Evolutionary conservation across 2,329 filamentous ascomycete genomes (phyloP).

Genomic region (Apiospora phragmitis): DNA sequence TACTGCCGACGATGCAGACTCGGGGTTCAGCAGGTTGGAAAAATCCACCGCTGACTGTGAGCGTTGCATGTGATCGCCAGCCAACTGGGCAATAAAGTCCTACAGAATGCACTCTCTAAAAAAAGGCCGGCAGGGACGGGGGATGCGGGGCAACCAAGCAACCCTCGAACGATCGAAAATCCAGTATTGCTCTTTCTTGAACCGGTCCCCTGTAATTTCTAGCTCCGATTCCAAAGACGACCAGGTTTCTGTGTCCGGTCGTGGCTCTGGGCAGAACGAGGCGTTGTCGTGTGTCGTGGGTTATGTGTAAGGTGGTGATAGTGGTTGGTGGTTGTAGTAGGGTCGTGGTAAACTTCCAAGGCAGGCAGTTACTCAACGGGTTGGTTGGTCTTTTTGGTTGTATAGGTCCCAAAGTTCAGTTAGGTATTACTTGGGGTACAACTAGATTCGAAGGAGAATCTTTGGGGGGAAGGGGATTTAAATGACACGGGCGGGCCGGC

Average conservation of each 20-base stretch:
- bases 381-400: conserved; percentile 7
- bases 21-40: conserved; percentile 72
- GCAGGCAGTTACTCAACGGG: background rate
- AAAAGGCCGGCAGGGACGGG: conserved; percentile 10
- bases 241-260: background rate
- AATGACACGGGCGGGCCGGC: conserved; percentile 33
- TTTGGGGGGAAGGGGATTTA: conserved; percentile 34
- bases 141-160: background rate
- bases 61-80: conserved; percentile 71
- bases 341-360: background rate
- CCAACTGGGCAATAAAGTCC: conserved; percentile 30
- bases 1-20: conserved; percentile 37
- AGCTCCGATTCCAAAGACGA: conserved; percentile 2
- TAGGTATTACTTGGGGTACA: conserved; percentile 24
- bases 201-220: background rate
- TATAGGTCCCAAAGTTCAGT: background rate
- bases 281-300: background rate
- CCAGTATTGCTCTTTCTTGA: background rate
- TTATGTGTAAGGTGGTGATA: background rate
- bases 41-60: conserved; percentile 74
- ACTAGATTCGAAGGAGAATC: conserved; percentile 31
- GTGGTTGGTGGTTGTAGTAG: background rate
- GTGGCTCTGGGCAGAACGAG: background rate
- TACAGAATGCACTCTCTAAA: conserved; percentile 12
- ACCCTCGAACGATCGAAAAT: background rate